Evolutionary conservation across 108 stramenopile genomes (phyloP).

Genomic region (Poteriospumella lacustris): DNA sequence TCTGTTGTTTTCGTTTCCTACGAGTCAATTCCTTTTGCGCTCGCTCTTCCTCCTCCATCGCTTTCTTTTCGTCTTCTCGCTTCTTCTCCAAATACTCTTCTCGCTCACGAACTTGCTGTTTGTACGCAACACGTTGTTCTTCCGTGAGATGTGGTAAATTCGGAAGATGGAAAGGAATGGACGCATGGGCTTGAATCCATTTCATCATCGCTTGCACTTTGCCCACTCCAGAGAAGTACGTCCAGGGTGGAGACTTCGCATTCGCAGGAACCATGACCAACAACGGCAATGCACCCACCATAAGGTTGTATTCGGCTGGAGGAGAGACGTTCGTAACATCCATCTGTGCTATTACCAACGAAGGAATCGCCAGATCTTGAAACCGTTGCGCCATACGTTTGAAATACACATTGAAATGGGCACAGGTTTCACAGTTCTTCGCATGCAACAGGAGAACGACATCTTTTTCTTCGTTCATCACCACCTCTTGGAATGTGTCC

Average conservation of each 20-base stretch:
- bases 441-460: constrained; percentile 40
- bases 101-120: constrained; percentile 26
- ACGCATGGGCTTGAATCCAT: constrained; percentile 39
- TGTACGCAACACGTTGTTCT: constrained; percentile 18
- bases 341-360: constrained; percentile 35
- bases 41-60: constrained; percentile 12
- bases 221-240: constrained; percentile 42
- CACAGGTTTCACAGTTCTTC: constrained; percentile 43
- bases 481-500: constrained; percentile 32
- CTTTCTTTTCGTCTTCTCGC: background rate
- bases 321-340: constrained; percentile 39
- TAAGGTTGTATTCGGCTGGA: constrained; percentile 32
- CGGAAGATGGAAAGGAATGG: constrained; percentile 43
- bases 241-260: constrained; percentile 37
- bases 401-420: constrained; percentile 45
- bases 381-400: constrained; percentile 45
- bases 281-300: constrained; percentile 30
- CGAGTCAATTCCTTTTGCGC: background rate
- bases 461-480: constrained; percentile 40
- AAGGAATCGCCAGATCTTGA: constrained; percentile 31
- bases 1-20: background rate
- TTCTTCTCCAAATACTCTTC: constrained; percentile 25
- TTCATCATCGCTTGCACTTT: constrained; percentile 44
- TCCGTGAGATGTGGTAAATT: constrained; percentile 39
- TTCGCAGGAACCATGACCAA: constrained; percentile 36